Evolutionary conservation across 306 rosid genomes (phyloP).

Genomic region (Delonix regia): DNA sequence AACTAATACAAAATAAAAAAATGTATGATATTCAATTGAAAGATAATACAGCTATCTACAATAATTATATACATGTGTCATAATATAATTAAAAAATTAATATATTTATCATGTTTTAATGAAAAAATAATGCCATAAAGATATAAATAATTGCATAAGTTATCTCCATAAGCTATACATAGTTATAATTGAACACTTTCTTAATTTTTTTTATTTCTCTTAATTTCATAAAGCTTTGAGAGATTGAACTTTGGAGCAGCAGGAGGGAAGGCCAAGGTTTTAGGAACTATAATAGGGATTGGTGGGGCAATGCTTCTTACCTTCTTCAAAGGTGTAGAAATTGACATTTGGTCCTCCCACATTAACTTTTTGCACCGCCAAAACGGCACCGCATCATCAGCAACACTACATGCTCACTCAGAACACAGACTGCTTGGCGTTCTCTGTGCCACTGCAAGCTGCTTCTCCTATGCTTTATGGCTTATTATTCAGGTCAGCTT

Average conservation of each 20-base stretch:
- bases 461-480: slow-evolving; percentile 43
- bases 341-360: slow-evolving; percentile 42
- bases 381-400: neutral
- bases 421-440: slow-evolving; percentile 18
- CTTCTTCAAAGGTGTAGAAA: slow-evolving; percentile 49
- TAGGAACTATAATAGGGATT: slow-evolving; percentile 47
- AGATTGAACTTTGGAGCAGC: slow-evolving; percentile 30
- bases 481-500: slow-evolving; percentile 47
- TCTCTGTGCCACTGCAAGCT: slow-evolving; percentile 34
- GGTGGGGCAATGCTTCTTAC: slow-evolving; percentile 63
- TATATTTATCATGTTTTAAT: too few relatives aligned
- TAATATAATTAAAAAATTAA: too few relatives aligned
- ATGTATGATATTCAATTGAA: too few relatives aligned
- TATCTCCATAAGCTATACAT: too few relatives aligned
- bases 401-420: neutral
- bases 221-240: slow-evolving; percentile 37
- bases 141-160: too few relatives aligned
- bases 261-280: slow-evolving; percentile 53
- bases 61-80: too few relatives aligned
- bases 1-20: too few relatives aligned
- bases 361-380: slow-evolving; percentile 39
- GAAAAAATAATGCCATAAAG: too few relatives aligned
- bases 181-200: neutral
- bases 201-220: neutral
- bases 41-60: too few relatives aligned